phyloP scores from a whole-genome alignment of 768 basidiomycete genomes.

The Boletus subcaerulescens region DNA sequence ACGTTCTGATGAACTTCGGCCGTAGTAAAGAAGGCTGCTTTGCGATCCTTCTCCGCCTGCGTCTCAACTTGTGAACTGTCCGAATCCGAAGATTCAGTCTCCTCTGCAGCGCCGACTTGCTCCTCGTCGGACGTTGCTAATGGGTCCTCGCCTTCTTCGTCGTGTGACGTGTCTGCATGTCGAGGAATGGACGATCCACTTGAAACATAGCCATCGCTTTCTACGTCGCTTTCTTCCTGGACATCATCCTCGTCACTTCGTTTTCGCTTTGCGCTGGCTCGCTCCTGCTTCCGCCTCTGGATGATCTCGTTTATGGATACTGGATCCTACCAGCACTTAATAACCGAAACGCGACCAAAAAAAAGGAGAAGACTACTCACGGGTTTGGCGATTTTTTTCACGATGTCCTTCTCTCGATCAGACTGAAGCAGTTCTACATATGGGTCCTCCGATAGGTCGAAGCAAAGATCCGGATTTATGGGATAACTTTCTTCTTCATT shows the following conservation, averaged over 20 bases:
- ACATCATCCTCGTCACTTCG: constrained; percentile 35
- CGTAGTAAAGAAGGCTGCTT: constrained; percentile 88
- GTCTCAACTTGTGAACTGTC: constrained; percentile 62
- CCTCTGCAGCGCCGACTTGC: constrained; percentile 30
- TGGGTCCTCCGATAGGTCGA: constrained; percentile 74
- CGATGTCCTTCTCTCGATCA: constrained; percentile 49
- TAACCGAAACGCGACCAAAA: background rate
- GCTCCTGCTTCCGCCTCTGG: constrained; percentile 55
- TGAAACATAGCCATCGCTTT: constrained; percentile 10
- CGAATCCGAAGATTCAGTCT: constrained; percentile 52
- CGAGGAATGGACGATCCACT: constrained; percentile 8
- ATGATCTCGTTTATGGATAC: constrained; percentile 94
- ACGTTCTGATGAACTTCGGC: constrained; percentile 47
- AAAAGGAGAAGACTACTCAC: constrained; percentile 38
- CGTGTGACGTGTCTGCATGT: constrained; percentile 30
- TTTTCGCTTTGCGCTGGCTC: constrained; percentile 59
- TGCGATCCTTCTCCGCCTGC: constrained; percentile 60
- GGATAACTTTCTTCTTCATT: constrained; percentile 51
- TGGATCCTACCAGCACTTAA: constrained; percentile 47
- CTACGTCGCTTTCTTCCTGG: constrained; percentile 38
- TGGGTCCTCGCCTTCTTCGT: constrained; percentile 33
- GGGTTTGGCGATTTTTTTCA: constrained; percentile 60
- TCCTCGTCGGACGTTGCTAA: constrained; percentile 33
- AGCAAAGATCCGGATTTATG: constrained; percentile 80
- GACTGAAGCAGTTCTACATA: constrained; percentile 54